phyloP scores from a whole-genome alignment of 2,329 filamentous ascomycete genomes.

The Fusarium sp. region DNA sequence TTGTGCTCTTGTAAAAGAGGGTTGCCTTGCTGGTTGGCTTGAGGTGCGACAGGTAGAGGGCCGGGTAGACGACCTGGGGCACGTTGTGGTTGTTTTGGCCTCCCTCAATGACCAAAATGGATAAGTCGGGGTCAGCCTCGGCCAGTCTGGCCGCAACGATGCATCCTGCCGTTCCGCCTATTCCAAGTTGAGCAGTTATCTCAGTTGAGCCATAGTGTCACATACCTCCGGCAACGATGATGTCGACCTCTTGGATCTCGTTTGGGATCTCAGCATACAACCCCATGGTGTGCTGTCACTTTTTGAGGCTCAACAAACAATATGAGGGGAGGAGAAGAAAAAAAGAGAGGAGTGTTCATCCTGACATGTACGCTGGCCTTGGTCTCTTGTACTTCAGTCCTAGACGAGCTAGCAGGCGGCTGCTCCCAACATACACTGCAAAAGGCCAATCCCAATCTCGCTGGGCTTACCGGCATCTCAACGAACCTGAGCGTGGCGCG shows the following conservation, averaged over 20 bases:
- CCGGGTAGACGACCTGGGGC: not conserved
- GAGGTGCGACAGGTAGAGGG: conserved; percentile 34
- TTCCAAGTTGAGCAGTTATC: not conserved
- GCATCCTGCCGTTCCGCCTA: not conserved
- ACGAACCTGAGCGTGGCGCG: not conserved
- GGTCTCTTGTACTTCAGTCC: not conserved
- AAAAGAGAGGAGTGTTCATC: not conserved
- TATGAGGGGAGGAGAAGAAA: not conserved
- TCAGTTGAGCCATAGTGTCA: not conserved
- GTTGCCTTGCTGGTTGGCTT: conserved; percentile 29
- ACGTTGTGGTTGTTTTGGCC: not conserved
- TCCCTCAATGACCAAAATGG: not conserved
- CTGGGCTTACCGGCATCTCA: not conserved
- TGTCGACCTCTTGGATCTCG: not conserved
- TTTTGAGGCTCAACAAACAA: not conserved
- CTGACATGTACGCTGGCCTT: not conserved
- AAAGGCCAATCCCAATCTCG: not conserved
- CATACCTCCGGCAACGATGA: not conserved
- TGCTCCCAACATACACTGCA: not conserved
- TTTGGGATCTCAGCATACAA: not conserved
- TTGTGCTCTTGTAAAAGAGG: conserved; percentile 39
- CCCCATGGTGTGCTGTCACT: not conserved
- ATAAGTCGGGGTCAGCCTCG: not conserved
- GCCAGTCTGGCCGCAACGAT: not conserved
- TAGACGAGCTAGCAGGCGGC: not conserved